Evolutionary conservation across 2,329 filamentous ascomycete species (phyloP).

Genomic region (Ophiostoma himal-ulmi): DNA sequence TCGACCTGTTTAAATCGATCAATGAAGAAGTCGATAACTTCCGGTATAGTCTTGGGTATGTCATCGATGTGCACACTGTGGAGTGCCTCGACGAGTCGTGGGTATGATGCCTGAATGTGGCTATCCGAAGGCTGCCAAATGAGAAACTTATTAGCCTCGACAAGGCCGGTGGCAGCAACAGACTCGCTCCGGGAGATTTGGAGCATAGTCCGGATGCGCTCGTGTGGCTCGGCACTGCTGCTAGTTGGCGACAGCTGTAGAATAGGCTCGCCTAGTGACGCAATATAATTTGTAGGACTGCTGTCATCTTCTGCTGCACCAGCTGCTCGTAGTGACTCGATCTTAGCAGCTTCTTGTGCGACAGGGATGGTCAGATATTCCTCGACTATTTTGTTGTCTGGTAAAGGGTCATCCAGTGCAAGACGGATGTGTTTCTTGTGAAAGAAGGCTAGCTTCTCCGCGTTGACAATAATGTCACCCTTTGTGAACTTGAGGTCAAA

Average conservation of each 20-base stretch:
- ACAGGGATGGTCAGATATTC: conserved; percentile 28
- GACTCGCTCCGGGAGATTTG: conserved; percentile 24
- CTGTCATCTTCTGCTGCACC: not conserved
- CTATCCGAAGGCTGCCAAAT: conserved; percentile 28
- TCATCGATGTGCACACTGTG: conserved; percentile 14
- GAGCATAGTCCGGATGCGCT: conserved; percentile 23
- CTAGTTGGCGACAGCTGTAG: not conserved
- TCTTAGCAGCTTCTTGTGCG: conserved; percentile 20
- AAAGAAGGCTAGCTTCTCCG: conserved; percentile 73
- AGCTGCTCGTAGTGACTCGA: conserved; percentile 22
- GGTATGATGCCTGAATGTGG: conserved; percentile 18
- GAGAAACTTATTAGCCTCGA: conserved; percentile 28
- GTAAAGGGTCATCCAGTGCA: conserved; percentile 23
- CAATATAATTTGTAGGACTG: too few relatives aligned
- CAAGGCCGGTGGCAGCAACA: conserved; percentile 15
- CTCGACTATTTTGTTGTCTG: conserved; percentile 22
- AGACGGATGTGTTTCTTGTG: conserved; percentile 43
- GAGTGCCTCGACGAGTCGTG: not conserved
- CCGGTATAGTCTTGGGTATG: not conserved
- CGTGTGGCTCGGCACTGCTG: not conserved
- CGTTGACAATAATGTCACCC: conserved; percentile 77
- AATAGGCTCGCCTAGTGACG: conserved; percentile 17
- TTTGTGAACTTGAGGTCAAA: conserved; percentile 86
- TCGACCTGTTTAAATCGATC: conserved; percentile 20
- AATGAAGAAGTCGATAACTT: conserved; percentile 20